Evolutionary conservation across 108 stramenopile species (phyloP), one percentile per base, ranked within the genome.

Genomic region (Nannochloropsis salina): DNA sequence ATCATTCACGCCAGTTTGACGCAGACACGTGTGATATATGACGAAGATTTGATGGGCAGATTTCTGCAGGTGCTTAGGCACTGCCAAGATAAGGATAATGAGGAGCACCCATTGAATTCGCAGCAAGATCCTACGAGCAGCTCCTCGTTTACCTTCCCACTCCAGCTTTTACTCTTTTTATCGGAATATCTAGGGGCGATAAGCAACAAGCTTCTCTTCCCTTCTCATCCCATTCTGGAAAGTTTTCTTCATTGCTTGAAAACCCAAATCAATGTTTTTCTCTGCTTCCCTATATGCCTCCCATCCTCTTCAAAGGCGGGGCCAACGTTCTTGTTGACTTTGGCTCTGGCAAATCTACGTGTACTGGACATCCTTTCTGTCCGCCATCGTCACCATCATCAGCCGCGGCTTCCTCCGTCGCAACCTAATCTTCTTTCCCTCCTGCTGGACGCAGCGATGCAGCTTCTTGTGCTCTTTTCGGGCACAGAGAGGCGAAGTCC

Each of bases 181-280:
- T 74, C 61, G 20, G 61, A 74, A 6, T 74, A 74, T 6, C 61
- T 74, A n/a, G 61, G 61, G n/a, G 6, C 61, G 15, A 74, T 74
- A 15, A 74, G 61, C 61, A 74, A 74, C 61, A 74, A 74, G 61
- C 61, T 74, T 74, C 61, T 74, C 61, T 74, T 74, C 61, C 61
- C 61, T n/a, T 74, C 61, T n/a, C 61, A 15, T 74, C n/a, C 61
- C 61, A n/a, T 8, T n/a, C 61, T 74, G 20, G 61, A 74, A 15
- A 74, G 8, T n/a, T 74, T n/a, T n/a, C 61, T 74, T n/a, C 6
- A n/a, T n/a, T 15, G 61, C 61, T 6, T 74, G 6, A 15, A n/a
- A 74, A 15, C 15, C 20, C 61, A 74, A 6, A 15, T 74, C 20
- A 15, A 2, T n/a, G 0, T 74, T 8, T 15, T n/a, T n/a, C 61